phyloP scores from a whole-genome alignment of 2,329 filamentous ascomycete species.

The Ceratocystiopsis minuta region DNA sequence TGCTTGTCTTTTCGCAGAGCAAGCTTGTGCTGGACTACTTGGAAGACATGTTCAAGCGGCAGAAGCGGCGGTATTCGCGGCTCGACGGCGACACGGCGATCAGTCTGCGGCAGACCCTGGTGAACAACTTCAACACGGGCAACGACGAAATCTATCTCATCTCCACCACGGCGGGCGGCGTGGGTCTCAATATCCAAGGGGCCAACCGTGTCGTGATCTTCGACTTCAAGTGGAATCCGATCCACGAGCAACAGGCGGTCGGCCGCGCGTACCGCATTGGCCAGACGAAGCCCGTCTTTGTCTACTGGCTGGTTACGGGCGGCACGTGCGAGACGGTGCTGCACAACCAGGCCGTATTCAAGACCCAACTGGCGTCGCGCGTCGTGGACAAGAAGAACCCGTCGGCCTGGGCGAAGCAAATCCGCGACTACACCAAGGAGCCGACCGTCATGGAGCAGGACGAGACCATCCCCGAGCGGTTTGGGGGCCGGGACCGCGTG shows the following conservation, averaged over 20 bases:
- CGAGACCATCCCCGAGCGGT: slow-evolving; percentile 27
- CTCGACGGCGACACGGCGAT: slow-evolving; percentile 51
- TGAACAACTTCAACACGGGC: slow-evolving; percentile 50
- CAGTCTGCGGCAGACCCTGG: slow-evolving; percentile 37
- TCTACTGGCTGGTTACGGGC: slow-evolving; percentile 63
- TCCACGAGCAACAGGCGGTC: slow-evolving; percentile 70
- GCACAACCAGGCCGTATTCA: slow-evolving; percentile 62
- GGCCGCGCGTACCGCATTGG: slow-evolving; percentile 75
- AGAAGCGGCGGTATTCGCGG: slow-evolving; percentile 31
- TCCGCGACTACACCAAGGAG: slow-evolving; percentile 38
- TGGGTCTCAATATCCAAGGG: slow-evolving; percentile 67
- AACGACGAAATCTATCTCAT: slow-evolving; percentile 51
- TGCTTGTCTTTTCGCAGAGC: slow-evolving; percentile 65
- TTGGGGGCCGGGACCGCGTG: slow-evolving; percentile 44
- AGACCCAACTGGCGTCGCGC: slow-evolving; percentile 58
- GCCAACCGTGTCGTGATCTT: slow-evolving; percentile 79
- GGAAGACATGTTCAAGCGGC: slow-evolving; percentile 31
- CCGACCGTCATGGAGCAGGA: slow-evolving; percentile 33
- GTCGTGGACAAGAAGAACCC: slow-evolving; percentile 75
- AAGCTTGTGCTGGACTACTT: slow-evolving; percentile 54
- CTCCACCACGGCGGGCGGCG: slow-evolving; percentile 64
- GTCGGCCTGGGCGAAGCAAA: slow-evolving; percentile 42
- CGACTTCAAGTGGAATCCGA: slow-evolving; percentile 67
- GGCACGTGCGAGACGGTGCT: slow-evolving; percentile 66
- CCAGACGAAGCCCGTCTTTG: slow-evolving; percentile 61